Evolutionary conservation across 1,284 basidiomycete species (phyloP).

Genomic region (Mycena citricolor): DNA sequence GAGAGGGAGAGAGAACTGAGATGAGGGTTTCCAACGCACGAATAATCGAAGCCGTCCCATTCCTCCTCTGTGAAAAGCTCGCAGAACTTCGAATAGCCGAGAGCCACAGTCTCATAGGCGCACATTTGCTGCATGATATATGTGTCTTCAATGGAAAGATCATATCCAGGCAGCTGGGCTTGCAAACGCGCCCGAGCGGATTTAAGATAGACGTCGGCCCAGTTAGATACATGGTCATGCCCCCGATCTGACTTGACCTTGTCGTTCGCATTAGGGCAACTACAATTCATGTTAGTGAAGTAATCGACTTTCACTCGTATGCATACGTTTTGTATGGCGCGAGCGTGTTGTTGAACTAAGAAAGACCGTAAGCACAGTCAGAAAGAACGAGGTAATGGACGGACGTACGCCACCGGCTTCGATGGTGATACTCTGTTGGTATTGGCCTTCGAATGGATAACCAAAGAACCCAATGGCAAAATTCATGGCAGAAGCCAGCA

Average conservation of each 20-base stretch:
- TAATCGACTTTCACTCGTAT: not conserved
- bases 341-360: conserved; percentile 77
- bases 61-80: conserved; percentile 87
- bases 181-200: conserved; percentile 66
- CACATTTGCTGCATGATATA: conserved; percentile 35
- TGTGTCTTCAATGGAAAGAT: conserved; percentile 70
- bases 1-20: not conserved
- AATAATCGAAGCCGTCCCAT: conserved; percentile 87
- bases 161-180: conserved; percentile 59
- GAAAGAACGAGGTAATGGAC: conserved; percentile 1
- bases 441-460: conserved; percentile 74
- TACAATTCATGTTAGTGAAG: conserved; percentile 24
- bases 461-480: conserved; percentile 90
- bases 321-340: conserved; percentile 69
- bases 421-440: conserved; percentile 79
- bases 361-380: conserved; percentile 2
- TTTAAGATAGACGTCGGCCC: conserved; percentile 72
- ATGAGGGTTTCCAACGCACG: conserved; percentile 43
- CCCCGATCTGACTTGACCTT: conserved; percentile 55
- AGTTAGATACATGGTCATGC: conserved; percentile 53
- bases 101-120: conserved; percentile 65
- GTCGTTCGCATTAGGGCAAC: conserved; percentile 62
- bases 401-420: conserved; percentile 59
- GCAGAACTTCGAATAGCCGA: conserved; percentile 91
- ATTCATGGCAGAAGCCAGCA: conserved; percentile 81